Evolutionary conservation across 2,329 filamentous ascomycete species (phyloP).

Genomic region (Aspergillus costaricaensis): DNA sequence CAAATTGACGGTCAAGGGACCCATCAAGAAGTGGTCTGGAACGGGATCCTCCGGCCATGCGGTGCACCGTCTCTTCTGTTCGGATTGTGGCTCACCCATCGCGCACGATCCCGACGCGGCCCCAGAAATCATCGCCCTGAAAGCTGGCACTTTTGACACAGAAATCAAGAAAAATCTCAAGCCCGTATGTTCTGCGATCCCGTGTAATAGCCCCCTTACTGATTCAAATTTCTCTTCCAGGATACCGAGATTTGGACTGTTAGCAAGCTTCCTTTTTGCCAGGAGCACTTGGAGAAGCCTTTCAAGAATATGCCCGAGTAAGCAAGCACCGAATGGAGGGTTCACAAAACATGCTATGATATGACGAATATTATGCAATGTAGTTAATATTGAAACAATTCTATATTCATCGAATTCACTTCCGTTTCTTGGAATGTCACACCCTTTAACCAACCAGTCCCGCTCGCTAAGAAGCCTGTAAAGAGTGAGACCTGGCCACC

Average conservation of each 20-base stretch:
- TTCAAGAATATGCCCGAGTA: constrained; percentile 66
- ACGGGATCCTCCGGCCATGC: constrained; percentile 62
- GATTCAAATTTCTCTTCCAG: constrained; percentile 24
- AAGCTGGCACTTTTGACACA: constrained; percentile 64
- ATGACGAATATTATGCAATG: constrained; percentile 11
- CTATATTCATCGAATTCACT: neutral
- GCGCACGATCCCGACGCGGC: constrained; percentile 71
- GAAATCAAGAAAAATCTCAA: constrained; percentile 69
- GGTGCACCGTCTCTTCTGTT: constrained; percentile 70
- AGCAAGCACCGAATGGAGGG: constrained; percentile 5
- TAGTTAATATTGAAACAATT: constrained; percentile 12
- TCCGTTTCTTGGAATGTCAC: neutral
- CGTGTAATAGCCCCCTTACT: neutral
- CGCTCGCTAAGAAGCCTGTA: neutral
- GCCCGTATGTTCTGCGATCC: constrained; percentile 44
- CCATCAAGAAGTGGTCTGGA: constrained; percentile 65
- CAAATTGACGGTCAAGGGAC: constrained; percentile 64
- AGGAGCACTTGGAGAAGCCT: constrained; percentile 64
- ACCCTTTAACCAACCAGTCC: too few relatives aligned
- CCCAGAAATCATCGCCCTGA: constrained; percentile 69
- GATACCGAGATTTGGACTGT: constrained; percentile 70
- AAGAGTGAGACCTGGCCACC: neutral
- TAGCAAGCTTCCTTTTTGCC: constrained; percentile 69
- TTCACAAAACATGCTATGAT: neutral
- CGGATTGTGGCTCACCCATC: constrained; percentile 68